Conservation (phyloP, 306 rosid genomes). For the Potentilla sterilis region DNA sequence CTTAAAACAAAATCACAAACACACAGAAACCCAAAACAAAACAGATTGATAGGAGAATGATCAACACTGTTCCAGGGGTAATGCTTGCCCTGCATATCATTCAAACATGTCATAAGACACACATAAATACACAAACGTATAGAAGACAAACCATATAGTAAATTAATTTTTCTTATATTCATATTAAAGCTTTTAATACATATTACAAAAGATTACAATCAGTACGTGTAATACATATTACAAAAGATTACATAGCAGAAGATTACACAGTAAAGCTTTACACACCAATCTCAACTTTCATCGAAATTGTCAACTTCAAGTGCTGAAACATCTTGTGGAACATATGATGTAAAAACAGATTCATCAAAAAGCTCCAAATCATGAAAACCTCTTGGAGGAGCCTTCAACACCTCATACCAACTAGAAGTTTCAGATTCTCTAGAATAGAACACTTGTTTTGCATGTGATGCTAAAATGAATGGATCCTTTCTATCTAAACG, state of each 20-base stretch:
- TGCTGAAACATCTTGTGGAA: background rate
- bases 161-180: too few relatives aligned
- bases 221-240: too few relatives aligned
- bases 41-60: background rate
- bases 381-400: background rate
- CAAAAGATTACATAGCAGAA: too few relatives aligned
- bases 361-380: background rate
- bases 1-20: too few relatives aligned
- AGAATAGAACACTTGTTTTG: background rate
- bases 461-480: background rate
- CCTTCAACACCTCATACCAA: background rate
- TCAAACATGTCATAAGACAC: background rate
- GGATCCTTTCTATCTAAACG: background rate
- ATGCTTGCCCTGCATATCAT: background rate
- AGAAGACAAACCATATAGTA: too few relatives aligned
- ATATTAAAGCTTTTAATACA: too few relatives aligned
- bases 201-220: background rate
- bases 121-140: too few relatives aligned
- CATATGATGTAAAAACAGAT: background rate
- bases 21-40: too few relatives aligned
- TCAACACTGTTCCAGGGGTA: constrained; percentile 2
- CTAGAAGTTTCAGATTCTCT: too few relatives aligned
- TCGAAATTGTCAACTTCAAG: background rate
- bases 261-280: too few relatives aligned
- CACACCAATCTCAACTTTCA: background rate